Base-by-base conservation (phyloP, 2,329 filamentous ascomycete species). In the Talaromyces rugulosus region DNA sequence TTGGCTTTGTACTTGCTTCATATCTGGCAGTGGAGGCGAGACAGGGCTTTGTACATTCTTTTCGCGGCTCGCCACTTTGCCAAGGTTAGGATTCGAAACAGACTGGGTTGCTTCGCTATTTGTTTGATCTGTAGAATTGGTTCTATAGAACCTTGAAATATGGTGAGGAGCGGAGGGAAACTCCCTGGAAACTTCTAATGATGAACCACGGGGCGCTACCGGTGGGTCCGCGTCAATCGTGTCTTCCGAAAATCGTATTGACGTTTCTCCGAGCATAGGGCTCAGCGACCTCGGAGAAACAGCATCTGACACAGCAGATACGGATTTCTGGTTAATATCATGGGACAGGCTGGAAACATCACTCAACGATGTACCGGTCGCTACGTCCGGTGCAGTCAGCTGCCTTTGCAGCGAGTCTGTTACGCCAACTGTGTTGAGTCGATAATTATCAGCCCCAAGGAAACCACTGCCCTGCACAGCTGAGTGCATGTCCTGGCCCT, bases 21-120 rank as follows among this genome's bases (percentile, higher is more conserved):
- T 27, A 36, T 62, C 51, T 14, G 52, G 52, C 5, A 57, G 30
- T 23, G 56, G 56, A 34, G 52, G 60, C 6, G 56, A 62, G 4
- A 59, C 51, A 5, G 36, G 56, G 5, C 30, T 55, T 6, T 30
- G 34, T 31, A 23, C 5, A 55, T 31, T 51, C 23, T 53, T n/a
- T 34, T 47, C 36, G 2, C 9, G 16, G 14, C 34, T 28, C 5
- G 12, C 23, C 36, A 50, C 14, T 50, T 18, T 12, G 8, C 40
- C 36, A 51, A 33, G 16, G 5, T 28, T 47, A 2, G 36, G 30
- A 8, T 53, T 31, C 16, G 36, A 44, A 27, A 18, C 44, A 1
- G 23, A 12, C 4, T 47, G n/a, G 11, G 18, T 27, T 27, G 8
- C 18, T 18, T 4, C 44, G 44, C 18, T 47, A 11, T 18, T 8